Percentiles rank a stretch among this genome's conserved stretches.
These are phyloP conservation scores for Viola odorata DNA, from an alignment of 345 rosid species.

Conservation along the genomic window DNA sequence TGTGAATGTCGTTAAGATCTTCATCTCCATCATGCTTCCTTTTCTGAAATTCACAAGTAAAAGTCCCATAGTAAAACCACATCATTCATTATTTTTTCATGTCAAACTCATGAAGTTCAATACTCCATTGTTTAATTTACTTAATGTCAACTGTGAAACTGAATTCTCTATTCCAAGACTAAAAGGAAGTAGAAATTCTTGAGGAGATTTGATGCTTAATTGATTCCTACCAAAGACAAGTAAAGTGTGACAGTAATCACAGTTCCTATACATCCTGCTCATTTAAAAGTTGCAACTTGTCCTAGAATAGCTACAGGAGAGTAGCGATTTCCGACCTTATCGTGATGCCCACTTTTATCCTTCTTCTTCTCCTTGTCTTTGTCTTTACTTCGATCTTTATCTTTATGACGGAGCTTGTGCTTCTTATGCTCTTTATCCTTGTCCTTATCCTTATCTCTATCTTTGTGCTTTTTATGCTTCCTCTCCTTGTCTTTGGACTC, in stretches of 20 bases:
- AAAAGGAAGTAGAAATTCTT: no score
- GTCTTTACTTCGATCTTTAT: slow-evolving; percentile 70
- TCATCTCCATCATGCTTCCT: slow-evolving; percentile 95
- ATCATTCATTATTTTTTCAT: background rate
- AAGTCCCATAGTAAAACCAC: background rate
- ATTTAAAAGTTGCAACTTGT: no score
- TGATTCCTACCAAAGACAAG: no score
- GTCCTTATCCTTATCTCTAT: slow-evolving; percentile 80
- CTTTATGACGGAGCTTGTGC: slow-evolving; percentile 76
- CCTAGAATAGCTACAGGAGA: slow-evolving; percentile 2
- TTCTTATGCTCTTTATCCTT: slow-evolving; percentile 89
- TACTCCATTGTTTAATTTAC: no score
- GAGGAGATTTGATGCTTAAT: no score
- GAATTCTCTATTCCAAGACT: no score
- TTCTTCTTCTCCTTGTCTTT: slow-evolving; percentile 79
- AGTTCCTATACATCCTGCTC: no score
- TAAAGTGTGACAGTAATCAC: no score
- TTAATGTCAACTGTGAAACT: no score
- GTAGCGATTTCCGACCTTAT: slow-evolving; percentile 49
- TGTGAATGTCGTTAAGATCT: slow-evolving; percentile 70
- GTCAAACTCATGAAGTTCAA: no score
- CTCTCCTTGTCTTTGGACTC: slow-evolving; percentile 80
- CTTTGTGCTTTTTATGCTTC: slow-evolving; percentile 88
- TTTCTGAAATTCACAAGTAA: slow-evolving; percentile 51
- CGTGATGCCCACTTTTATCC: slow-evolving; percentile 74